These are phyloP conservation scores for Phytopythium kandeliae DNA, from an alignment of 352 stramenopile species.

Conservation along the genomic window DNA sequence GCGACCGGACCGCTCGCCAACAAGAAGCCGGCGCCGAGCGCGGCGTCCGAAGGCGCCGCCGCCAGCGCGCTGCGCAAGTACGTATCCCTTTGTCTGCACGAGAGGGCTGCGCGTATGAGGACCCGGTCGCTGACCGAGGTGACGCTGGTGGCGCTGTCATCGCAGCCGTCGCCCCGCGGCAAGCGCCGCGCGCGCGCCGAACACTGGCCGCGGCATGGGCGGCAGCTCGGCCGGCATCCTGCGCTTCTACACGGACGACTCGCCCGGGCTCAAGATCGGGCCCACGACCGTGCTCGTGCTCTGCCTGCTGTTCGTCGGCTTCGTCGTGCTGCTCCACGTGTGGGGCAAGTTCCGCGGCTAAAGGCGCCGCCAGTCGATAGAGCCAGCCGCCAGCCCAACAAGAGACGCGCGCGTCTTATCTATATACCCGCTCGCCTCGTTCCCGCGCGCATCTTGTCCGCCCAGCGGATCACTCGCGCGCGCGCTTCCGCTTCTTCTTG, in stretches of 20 bases:
- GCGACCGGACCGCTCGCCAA: conserved; percentile 29
- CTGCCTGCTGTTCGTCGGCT: conserved; percentile 94
- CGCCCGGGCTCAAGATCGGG: conserved; percentile 93
- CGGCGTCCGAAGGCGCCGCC: conserved; percentile 51
- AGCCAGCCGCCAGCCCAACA: too few species aligned
- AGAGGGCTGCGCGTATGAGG: too few species aligned
- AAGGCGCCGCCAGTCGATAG: not conserved
- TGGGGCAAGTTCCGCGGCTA: conserved; percentile 95
- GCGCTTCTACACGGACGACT: conserved; percentile 97
- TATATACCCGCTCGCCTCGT: too few species aligned
- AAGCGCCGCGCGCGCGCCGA: conserved; percentile 32
- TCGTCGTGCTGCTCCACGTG: conserved; percentile 96
- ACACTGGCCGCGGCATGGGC: conserved; percentile 81
- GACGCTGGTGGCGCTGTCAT: conserved; percentile 1
- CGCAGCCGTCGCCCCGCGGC: conserved; percentile 51
- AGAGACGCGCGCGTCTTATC: not conserved
- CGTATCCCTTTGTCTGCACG: too few species aligned
- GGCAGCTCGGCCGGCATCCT: conserved; percentile 90
- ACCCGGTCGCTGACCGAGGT: too few species aligned
- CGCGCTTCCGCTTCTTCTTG: conserved; percentile 61
- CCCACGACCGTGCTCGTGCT: conserved; percentile 94
- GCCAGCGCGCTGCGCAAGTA: conserved; percentile 69
- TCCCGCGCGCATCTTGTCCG: too few species aligned
- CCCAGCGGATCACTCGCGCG: conserved; percentile 16
- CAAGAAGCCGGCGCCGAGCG: conserved; percentile 69